Conservation (phyloP, 2,329 filamentous ascomycete genomes). For the Phaeosphaeria sp. region DNA sequence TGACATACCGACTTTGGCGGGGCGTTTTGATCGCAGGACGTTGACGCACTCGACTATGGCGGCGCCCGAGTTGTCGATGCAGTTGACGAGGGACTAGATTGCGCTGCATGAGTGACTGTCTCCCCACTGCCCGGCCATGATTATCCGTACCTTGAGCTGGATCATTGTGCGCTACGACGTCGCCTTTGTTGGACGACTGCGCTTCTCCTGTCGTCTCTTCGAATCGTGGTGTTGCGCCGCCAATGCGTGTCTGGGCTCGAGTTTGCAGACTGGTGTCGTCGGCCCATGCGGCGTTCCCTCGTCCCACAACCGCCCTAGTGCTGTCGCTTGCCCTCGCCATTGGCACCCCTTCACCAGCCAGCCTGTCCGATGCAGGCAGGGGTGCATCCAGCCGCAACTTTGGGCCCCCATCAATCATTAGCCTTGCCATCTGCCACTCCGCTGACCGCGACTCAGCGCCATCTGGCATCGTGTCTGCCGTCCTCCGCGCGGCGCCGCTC, state of each 20-base stretch:
- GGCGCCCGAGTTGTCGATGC: constrained; percentile 99
- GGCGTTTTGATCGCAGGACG: constrained; percentile 87
- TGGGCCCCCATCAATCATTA: constrained; percentile 6
- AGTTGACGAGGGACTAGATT: constrained; percentile 87
- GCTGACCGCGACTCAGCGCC: constrained; percentile 23
- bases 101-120: constrained; percentile 61
- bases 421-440: constrained; percentile 21
- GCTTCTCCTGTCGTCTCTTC: constrained; percentile 2
- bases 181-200: background rate
- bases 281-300: constrained; percentile 11
- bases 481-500: constrained; percentile 38
- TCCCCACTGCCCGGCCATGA: background rate
- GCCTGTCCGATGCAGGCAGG: constrained; percentile 12
- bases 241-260: constrained; percentile 8
- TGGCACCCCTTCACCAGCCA: background rate
- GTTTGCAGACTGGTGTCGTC: constrained; percentile 21
- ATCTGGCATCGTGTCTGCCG: constrained; percentile 21
- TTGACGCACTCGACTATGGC: constrained; percentile 96
- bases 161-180: constrained; percentile 38
- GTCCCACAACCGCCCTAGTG: constrained; percentile 2
- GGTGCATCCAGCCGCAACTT: constrained; percentile 11
- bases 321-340: constrained; percentile 15
- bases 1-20: constrained; percentile 82
- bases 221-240: constrained; percentile 14
- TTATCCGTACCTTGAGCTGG: constrained; percentile 45